phyloP scores from a whole-genome alignment of 129 eudicot species.

The Daucus carota region DH1_v3.0 NC_030388.2:27333001-27333500 shows the following conservation, averaged over 20 bases:
- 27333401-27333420: too few relatives aligned
- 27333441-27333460: too few relatives aligned
- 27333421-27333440: too few relatives aligned
- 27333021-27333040: conserved; percentile 95
- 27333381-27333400: too few relatives aligned
- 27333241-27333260: conserved; percentile 90
- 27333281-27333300: too few relatives aligned
- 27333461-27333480: too few relatives aligned
- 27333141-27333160: conserved; percentile 94
- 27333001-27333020: conserved; percentile 98
- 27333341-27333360: too few relatives aligned
- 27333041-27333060: conserved; percentile 85
- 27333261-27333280: not conserved
- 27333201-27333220: conserved; percentile 95
- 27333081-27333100: conserved; percentile 98
- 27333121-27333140: conserved; percentile 75
- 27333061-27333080: conserved; percentile 98
- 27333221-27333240: conserved; percentile 72
- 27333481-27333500: too few relatives aligned
- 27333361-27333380: too few relatives aligned
- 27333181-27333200: conserved; percentile 73
- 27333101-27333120: conserved; percentile 85
- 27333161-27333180: conserved; percentile 74
- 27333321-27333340: too few relatives aligned
- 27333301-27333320: not conserved